Conservation (phyloP, 2,329 filamentous ascomycete species). For the Scedosporium boydii region DNA sequence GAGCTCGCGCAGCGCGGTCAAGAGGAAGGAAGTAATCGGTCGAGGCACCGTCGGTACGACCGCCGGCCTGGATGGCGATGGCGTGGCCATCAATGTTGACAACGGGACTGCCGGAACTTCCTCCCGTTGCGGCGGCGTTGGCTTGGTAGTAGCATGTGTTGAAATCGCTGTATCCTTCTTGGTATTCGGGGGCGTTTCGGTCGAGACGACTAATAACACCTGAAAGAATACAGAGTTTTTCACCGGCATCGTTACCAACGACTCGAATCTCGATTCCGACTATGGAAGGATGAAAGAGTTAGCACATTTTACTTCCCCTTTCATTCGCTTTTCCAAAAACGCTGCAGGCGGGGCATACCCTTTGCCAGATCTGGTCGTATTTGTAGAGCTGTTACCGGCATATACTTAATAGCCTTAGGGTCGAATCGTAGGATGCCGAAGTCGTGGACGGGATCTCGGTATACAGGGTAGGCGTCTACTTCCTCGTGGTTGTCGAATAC, state of each 20-base stretch:
- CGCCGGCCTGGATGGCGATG: constrained; percentile 87
- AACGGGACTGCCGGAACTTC: constrained; percentile 95
- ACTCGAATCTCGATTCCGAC: constrained; percentile 94
- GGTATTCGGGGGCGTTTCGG: constrained; percentile 94
- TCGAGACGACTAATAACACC: constrained; percentile 95
- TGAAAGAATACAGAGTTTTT: constrained; percentile 95
- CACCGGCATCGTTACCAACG: constrained; percentile 95
- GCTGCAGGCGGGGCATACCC: constrained; percentile 26
- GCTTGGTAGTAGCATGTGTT: constrained; percentile 95
- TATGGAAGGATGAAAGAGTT: constrained; percentile 9
- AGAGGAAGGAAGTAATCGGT: constrained; percentile 96
- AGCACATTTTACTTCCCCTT: neutral
- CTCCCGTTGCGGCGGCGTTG: constrained; percentile 90
- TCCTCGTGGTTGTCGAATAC: constrained; percentile 98
- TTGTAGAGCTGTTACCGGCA: constrained; percentile 73
- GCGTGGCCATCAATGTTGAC: constrained; percentile 91
- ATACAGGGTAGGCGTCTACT: constrained; percentile 92
- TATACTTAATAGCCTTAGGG: constrained; percentile 92
- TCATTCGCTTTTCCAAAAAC: neutral
- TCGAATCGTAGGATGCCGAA: constrained; percentile 97
- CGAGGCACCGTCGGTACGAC: constrained; percentile 85
- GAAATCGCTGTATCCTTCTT: constrained; percentile 97
- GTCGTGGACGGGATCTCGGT: constrained; percentile 96
- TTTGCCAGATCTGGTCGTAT: constrained; percentile 79
- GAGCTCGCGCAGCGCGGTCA: constrained; percentile 77